Base-by-base conservation (phyloP, 2,329 filamentous ascomycete genomes). In the Cytospora piceae region DNA sequence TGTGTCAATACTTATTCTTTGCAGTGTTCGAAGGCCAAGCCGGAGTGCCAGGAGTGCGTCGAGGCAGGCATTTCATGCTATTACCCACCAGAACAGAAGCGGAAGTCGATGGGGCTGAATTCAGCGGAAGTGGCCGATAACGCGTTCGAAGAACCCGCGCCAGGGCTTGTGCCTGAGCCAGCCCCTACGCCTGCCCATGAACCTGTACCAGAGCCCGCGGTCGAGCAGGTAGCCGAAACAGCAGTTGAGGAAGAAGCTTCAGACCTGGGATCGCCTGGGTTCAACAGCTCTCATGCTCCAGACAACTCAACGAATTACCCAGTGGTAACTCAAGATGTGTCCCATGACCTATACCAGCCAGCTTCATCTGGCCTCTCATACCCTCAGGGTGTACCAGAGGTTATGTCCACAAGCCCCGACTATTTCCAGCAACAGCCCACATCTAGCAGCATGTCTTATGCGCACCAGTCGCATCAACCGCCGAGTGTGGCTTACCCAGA, bases 21-120 rank as follows among this genome's bases (percentile, higher is more conserved):
- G 1, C 39, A 70, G 68, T 78, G 76, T 64, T 74, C 74, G 27
- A 77, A 77, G 65, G 71, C 74, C 51, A 74, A 77, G 58, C 76
- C 76, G 6, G 70, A 68, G 39, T 78, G 76, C 63, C 70, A 71
- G 17, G 64, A 73, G 24, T 78, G 76, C 37, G 20, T 63, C 14
- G 54, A 51, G 4, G 61, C 63, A 15, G 63, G 67, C 12, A 53
- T 64, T 12, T n/a, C 55, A 3, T 70, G 69, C 53, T 66, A 67
- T 32, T 70, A 70, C 20, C 60, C 62, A 4, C 63, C 64, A 20
- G 37, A 60, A n/a, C 58, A 65, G 37, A 67, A 46, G 14, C 59
- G 66, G 27, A 67, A 67, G 31, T 22, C 34, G 17, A 37, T 37
- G 4, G 34, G 34, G 20, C 14, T 42, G 37, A 64, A 64, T 32